Evolutionary conservation across 768 basidiomycete genomes (phyloP).

Genomic region (Cyathus striatus): DNA sequence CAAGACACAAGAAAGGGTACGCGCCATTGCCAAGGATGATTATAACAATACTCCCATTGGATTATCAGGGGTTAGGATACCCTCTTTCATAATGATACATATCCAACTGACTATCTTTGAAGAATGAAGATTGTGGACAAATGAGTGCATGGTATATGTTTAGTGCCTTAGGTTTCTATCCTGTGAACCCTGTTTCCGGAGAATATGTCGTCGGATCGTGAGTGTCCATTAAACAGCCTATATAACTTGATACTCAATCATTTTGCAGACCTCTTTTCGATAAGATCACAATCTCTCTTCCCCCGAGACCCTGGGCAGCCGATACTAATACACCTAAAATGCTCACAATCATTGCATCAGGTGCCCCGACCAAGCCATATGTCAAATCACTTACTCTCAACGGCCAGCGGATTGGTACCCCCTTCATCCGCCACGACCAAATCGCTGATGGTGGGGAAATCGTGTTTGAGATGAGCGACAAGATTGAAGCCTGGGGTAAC

Average conservation of each 20-base stretch:
- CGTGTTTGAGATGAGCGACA: conserved; percentile 60
- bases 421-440: conserved; percentile 57
- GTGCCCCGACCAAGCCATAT: conserved; percentile 56
- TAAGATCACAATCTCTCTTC: conserved; percentile 51
- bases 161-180: conserved; percentile 79
- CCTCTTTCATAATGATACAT: not conserved
- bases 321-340: conserved; percentile 11
- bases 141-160: conserved; percentile 91
- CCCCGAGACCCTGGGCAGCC: conserved; percentile 20
- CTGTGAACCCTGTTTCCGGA: conserved; percentile 74
- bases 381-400: conserved; percentile 57
- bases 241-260: not conserved
- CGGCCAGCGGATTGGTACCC: conserved; percentile 32
- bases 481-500: conserved; percentile 27
- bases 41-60: conserved; percentile 69
- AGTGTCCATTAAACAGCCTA: conserved; percentile 12
- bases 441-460: conserved; percentile 54
- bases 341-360: conserved; percentile 50
- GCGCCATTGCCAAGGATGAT: conserved; percentile 55
- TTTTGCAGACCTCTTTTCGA: conserved; percentile 42
- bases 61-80: conserved; percentile 56
- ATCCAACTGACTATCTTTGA: not conserved
- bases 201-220: conserved; percentile 76
- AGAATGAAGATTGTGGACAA: conserved; percentile 90
- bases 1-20: conserved; percentile 67